phyloP scores from a whole-genome alignment of 345 rosid species.

The Sisymbrium irio region DNA sequence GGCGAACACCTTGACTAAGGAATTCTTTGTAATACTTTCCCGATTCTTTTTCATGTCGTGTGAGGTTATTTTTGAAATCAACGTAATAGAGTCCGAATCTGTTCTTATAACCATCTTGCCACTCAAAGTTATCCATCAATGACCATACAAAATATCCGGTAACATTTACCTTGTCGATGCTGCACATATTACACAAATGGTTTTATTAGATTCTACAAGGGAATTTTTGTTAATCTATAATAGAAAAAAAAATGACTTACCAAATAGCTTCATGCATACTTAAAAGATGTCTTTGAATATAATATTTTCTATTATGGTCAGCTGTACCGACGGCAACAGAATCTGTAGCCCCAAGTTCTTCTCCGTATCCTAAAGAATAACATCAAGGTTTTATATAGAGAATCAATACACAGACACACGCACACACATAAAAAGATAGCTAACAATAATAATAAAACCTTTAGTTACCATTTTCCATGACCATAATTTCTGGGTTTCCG shows the following conservation, averaged over 20 bases:
- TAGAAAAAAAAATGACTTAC: neutral
- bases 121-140: constrained; percentile 24
- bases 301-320: neutral
- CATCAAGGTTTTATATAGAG: neutral
- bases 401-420: neutral
- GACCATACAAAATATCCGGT: constrained; percentile 26
- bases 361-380: neutral
- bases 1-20: constrained; percentile 15
- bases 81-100: constrained; percentile 8
- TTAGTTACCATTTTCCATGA: constrained; percentile 7
- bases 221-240: neutral
- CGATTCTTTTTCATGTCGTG: neutral
- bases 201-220: neutral
- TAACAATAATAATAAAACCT: neutral
- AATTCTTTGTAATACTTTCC: constrained; percentile 4
- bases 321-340: neutral
- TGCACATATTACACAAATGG: neutral
- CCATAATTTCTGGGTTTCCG: neutral
- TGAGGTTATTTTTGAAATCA: constrained; percentile 15
- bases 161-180: constrained; percentile 11
- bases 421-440: neutral
- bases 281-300: neutral
- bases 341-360: neutral
- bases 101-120: constrained; percentile 21
- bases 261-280: constrained; percentile 2